phyloP scores from a whole-genome alignment of 352 stramenopile species.

The Pythium grandisporangium region DNA sequence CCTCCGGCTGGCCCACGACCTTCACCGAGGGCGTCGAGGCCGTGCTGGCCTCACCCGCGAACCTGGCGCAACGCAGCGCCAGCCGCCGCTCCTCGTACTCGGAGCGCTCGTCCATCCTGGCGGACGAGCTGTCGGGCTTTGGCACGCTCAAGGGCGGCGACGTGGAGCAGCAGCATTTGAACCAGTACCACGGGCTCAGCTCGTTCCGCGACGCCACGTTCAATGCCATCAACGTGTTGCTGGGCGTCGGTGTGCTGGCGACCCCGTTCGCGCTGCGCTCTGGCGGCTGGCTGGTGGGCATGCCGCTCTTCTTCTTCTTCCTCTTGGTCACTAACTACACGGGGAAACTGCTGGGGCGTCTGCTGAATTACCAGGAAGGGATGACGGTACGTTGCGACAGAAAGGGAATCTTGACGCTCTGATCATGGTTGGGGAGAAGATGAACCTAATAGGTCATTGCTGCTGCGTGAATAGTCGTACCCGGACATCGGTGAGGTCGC shows the following conservation, averaged over 20 bases:
- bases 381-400: constrained; percentile 33
- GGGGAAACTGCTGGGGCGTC: constrained; percentile 73
- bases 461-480: constrained; percentile 32
- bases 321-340: constrained; percentile 82
- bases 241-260: constrained; percentile 80
- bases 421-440: neutral
- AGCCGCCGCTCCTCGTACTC: constrained; percentile 29
- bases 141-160: constrained; percentile 4
- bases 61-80: constrained; percentile 11
- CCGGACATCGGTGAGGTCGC: constrained; percentile 76
- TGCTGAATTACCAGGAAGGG: constrained; percentile 69
- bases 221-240: constrained; percentile 81
- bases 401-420: neutral
- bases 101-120: constrained; percentile 30
- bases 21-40: constrained; percentile 51
- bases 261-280: constrained; percentile 77
- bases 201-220: constrained; percentile 71
- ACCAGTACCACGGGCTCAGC: constrained; percentile 51
- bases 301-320: constrained; percentile 77
- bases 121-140: constrained; percentile 12
- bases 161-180: no score
- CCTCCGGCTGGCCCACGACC: constrained; percentile 52
- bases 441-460: no score
- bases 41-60: constrained; percentile 42
- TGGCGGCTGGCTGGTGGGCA: constrained; percentile 60